A percentile compares a stretch with the other conserved stretches of the same genome.
phyloP scores from a whole-genome alignment of 192 early-diverging fungal species.

The Podila horticola region DNA sequence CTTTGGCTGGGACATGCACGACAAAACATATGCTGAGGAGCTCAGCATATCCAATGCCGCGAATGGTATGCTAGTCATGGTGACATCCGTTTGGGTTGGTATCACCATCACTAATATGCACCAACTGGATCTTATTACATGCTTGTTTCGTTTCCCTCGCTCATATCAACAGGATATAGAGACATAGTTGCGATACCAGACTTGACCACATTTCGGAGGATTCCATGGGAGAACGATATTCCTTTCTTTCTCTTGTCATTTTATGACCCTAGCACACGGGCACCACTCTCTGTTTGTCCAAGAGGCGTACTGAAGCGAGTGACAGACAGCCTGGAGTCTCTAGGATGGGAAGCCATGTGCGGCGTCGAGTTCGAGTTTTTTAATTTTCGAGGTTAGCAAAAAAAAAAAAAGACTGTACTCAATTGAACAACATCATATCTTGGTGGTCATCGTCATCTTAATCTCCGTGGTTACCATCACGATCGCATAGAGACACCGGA shows the following conservation, averaged over 20 bases:
- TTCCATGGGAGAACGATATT: conserved; percentile 78
- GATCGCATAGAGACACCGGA: conserved; percentile 70
- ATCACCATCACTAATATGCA: too few relatives aligned
- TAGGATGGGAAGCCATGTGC: conserved; percentile 54
- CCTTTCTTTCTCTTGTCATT: conserved; percentile 78
- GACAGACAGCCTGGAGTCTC: conserved; percentile 72
- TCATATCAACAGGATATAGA: conserved; percentile 50
- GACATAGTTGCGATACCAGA: conserved; percentile 76
- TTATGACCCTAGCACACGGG: conserved; percentile 59
- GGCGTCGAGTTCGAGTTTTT: conserved; percentile 81
- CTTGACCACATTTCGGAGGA: conserved; percentile 64
- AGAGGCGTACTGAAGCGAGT: conserved; percentile 58
- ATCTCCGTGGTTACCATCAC: too few relatives aligned
- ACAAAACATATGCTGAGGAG: conserved; percentile 64
- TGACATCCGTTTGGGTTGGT: too few relatives aligned
- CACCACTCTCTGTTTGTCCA: conserved; percentile 72
- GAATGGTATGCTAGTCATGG: conserved; percentile 25
- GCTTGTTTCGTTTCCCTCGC: neutral
- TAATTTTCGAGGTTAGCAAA: conserved; percentile 70
- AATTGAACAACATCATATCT: too few relatives aligned
- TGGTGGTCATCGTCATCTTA: too few relatives aligned
- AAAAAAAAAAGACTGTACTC: too few relatives aligned
- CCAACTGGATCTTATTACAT: too few relatives aligned
- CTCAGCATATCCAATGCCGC: conserved; percentile 50
- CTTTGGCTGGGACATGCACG: conserved; percentile 86